Conservation (phyloP, 441 rosid species). For the Populus tomentosa region DNA sequence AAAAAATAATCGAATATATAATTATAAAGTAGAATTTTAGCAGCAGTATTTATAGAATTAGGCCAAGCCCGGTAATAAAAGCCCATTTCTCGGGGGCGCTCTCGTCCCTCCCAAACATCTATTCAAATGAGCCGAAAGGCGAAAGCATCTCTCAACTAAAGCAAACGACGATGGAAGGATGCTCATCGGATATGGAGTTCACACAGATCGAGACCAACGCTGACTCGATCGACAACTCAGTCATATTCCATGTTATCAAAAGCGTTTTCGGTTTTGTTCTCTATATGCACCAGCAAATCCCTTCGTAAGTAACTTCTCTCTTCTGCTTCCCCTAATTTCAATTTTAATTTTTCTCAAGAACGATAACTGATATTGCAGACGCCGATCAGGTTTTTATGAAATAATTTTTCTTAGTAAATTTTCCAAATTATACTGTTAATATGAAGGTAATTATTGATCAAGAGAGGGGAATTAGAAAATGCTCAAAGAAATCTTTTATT, state of each 20-base stretch:
- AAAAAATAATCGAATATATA: too few species aligned
- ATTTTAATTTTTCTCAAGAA: neutral
- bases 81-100: neutral
- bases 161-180: slow-evolving; percentile 30
- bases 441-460: neutral
- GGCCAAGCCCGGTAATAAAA: neutral
- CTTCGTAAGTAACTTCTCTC: slow-evolving; percentile 47
- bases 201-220: slow-evolving; percentile 47
- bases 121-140: neutral
- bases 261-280: slow-evolving; percentile 66
- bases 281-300: slow-evolving; percentile 96
- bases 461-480: neutral
- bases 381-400: neutral
- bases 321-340: neutral
- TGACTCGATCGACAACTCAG: slow-evolving; percentile 44
- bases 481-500: slow-evolving; percentile 6
- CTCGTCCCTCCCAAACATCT: slow-evolving; percentile 22
- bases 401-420: neutral
- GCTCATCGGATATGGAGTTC: slow-evolving; percentile 34
- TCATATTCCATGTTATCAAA: slow-evolving; percentile 56
- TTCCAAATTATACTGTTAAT: neutral
- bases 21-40: neutral
- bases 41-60: neutral
- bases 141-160: neutral
- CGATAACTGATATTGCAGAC: neutral